phyloP scores from a whole-genome alignment of 208 protist genomes.

The Naegleria gruberi region DNA sequence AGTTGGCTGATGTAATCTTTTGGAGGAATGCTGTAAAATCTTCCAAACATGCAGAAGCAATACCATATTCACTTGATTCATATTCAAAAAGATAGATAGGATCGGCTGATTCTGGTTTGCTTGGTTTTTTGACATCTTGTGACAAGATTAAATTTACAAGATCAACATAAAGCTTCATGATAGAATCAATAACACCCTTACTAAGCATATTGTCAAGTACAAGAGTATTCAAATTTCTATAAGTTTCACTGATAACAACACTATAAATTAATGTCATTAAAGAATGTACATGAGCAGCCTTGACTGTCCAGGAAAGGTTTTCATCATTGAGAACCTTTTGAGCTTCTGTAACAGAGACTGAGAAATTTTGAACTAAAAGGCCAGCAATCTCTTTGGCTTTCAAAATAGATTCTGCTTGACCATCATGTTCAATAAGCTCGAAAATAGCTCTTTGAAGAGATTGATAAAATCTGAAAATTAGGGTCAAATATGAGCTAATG shows the following conservation, averaged over 20 bases:
- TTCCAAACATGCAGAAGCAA: background rate
- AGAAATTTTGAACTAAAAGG: too few species aligned
- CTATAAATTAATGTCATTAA: background rate
- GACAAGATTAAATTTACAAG: too few species aligned
- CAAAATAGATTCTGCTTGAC: too few species aligned
- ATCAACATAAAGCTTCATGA: too few species aligned
- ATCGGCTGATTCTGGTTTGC: background rate
- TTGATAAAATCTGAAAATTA: background rate
- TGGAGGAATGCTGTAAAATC: background rate
- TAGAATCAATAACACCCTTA: too few species aligned
- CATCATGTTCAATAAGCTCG: background rate
- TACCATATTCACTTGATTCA: background rate
- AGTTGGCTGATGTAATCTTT: background rate
- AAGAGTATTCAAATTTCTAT: background rate
- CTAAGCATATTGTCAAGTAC: too few species aligned
- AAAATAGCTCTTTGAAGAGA: background rate
- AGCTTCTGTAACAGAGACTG: background rate
- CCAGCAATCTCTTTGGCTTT: too few species aligned
- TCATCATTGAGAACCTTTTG: background rate
- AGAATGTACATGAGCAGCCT: background rate
- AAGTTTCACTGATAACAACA: background rate
- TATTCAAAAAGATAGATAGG: background rate
- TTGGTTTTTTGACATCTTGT: background rate
- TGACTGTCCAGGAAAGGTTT: background rate
- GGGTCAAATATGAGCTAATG: background rate